A percentile compares a stretch with the other conserved stretches of the same genome.
These are phyloP conservation scores for Extremus antarcticus DNA, from an alignment of 495 filamentous ascomycete genomes.

Conservation along the genomic window DNA sequence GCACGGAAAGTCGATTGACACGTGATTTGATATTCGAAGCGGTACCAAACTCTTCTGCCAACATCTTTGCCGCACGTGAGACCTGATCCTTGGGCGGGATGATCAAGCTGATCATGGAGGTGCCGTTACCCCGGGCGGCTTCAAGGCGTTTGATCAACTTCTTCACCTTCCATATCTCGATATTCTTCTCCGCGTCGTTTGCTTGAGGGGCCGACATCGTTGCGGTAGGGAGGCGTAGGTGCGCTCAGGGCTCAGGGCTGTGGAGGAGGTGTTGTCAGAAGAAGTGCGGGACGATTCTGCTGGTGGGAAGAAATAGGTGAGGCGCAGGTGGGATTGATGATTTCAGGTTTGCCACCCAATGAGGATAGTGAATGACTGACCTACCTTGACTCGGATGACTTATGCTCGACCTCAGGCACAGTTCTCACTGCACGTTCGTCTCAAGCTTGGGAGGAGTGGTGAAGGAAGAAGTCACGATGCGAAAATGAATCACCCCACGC, in stretches of 20 bases:
- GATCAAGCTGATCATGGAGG: slow-evolving; percentile 76
- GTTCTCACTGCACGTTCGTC: background rate
- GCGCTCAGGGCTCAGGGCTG: background rate
- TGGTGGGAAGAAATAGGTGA: background rate
- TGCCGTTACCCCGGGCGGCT: slow-evolving; percentile 25
- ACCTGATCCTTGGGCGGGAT: slow-evolving; percentile 98
- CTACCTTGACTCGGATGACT: background rate
- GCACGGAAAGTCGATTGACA: slow-evolving; percentile 92
- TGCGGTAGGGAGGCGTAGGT: slow-evolving; percentile 23
- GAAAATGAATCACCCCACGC: background rate
- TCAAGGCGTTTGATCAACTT: slow-evolving; percentile 95
- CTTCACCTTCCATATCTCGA: slow-evolving; percentile 89
- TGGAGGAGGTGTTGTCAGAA: background rate
- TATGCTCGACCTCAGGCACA: background rate
- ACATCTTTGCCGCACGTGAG: slow-evolving; percentile 93
- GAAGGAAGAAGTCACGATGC: background rate
- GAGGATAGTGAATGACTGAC: background rate
- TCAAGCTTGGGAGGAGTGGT: background rate
- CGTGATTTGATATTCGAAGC: slow-evolving; percentile 99
- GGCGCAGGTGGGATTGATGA: no score
- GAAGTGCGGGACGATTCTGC: background rate
- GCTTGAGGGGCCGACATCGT: slow-evolving; percentile 83
- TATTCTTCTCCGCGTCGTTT: slow-evolving; percentile 96
- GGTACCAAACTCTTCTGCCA: slow-evolving; percentile 84
- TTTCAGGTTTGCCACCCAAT: background rate